Conservation (phyloP, 1,284 basidiomycete species). For the Boletellus deceptivus region DNA sequence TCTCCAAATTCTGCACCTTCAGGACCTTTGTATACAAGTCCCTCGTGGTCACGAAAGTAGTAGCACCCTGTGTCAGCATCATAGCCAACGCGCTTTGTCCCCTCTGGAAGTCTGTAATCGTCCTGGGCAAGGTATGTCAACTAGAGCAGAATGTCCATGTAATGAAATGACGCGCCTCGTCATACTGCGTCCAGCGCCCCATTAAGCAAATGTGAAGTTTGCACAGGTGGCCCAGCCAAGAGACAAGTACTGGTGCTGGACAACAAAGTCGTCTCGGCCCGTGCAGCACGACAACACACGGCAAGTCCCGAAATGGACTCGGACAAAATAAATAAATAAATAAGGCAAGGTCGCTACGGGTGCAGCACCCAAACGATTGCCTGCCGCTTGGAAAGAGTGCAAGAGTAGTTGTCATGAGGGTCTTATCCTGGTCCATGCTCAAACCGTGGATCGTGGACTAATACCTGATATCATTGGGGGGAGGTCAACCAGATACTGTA, state of each 20-base stretch:
- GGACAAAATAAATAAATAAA: too few species aligned
- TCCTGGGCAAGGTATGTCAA: conserved; percentile 40
- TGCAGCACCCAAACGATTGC: too few species aligned
- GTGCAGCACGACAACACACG: conserved; percentile 17
- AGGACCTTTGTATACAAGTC: conserved; percentile 48
- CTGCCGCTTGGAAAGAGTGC: too few species aligned
- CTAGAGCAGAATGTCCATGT: background rate
- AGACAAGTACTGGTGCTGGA: background rate
- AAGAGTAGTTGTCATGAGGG: too few species aligned
- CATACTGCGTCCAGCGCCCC: conserved; percentile 60
- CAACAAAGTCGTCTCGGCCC: background rate
- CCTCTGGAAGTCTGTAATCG: conserved; percentile 56
- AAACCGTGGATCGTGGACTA: too few species aligned
- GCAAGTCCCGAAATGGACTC: conserved; percentile 21
- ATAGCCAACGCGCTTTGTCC: conserved; percentile 61
- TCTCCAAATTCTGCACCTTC: conserved; percentile 55
- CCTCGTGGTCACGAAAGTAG: conserved; percentile 50
- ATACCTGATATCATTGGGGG: too few species aligned
- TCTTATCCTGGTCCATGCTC: too few species aligned
- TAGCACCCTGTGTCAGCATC: conserved; percentile 58
- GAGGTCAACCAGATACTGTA: too few species aligned
- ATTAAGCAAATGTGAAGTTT: conserved; percentile 24
- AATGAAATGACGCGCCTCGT: conserved; percentile 38
- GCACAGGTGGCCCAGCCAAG: conserved; percentile 22
- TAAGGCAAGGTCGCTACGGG: too few species aligned